A percentile compares a stretch with the other conserved stretches of the same genome.
Conservation (phyloP, 345 rosid genomes). For the Citrus sinensis region DVS_A1.0 CM039168.1:4749501-4750000, state of each 20-base stretch:
- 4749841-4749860: no score
- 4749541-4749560: background rate
- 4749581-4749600: background rate
- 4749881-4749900: background rate
- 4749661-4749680: background rate
- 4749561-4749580: slow-evolving; percentile 16
- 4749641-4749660: background rate
- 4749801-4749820: no score
- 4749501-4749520: slow-evolving; percentile 17
- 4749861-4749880: background rate
- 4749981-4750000: background rate
- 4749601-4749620: background rate
- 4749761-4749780: background rate
- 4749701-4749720: background rate
- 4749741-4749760: background rate
- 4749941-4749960: background rate
- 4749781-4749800: no score
- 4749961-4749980: background rate
- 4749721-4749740: background rate
- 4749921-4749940: background rate
- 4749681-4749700: background rate
- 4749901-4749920: background rate
- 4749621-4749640: background rate
- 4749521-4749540: slow-evolving; percentile 3
- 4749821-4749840: no score